Evolutionary conservation across 257 asterid species (phyloP), one percentile per base, ranked within the genome.

Genomic region (Primulina tabacum): DNA sequence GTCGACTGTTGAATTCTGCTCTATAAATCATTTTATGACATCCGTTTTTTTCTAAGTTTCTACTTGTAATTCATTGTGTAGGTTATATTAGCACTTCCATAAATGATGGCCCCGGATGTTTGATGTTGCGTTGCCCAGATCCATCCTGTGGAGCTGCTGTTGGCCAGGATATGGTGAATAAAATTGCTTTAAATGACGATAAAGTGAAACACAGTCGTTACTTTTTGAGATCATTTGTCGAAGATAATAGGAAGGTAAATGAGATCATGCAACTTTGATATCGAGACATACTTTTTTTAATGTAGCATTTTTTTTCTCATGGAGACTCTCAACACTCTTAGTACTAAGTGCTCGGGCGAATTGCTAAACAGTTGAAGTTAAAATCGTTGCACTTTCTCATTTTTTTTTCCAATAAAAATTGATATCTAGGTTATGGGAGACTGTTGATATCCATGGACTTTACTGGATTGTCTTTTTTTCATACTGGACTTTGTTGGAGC

Each of bases 81-180:
- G 97, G 97, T 61, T 92, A 92, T 81, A 83, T 89, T 61, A 74
- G 83, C 77, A 75, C 95, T 8, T 40, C 98, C 83, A 86, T 92
- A 59, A 87, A 79, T 78, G 98, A 92, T 76, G 98, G 98, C 67
- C 96, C 98, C 79, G 98, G 98, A 78, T 89, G 98, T 78, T 81
- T 89, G 84, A 87, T 71, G 90, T 81, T 89, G 81, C 91, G 92
- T n/a, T 92, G 98, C 73, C 98, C 98, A 52, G 96, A 86, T 85
- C 96, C 96, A 81, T 87, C 96, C 67, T 90, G 97, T 79, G 76
- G 81, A 40, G 97, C 95, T 75, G 97, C 92, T 53, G 75, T 90
- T 68, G 92, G 92, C 71, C 88, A 84, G 79, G 97, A 89, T 80
- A 90, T 90, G 97, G 86, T 90, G 82, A 84, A 82, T 70, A 77